Conservation (phyloP, 2,329 filamentous ascomycete genomes). For the Chaetomiaceae sp. region DNA sequence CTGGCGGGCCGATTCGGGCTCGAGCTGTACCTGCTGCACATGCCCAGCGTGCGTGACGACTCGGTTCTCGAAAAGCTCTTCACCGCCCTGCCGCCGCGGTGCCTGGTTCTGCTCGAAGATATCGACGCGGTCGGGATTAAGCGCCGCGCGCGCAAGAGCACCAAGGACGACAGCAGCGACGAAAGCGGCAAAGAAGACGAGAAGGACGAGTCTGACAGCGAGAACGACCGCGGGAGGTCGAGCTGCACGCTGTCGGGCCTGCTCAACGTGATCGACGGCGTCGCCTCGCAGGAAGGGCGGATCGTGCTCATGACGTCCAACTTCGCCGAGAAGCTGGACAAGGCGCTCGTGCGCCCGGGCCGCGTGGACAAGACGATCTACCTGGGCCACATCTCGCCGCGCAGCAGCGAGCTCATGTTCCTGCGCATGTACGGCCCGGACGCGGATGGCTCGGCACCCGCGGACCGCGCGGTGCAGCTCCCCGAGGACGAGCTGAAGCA, state of each 20-base stretch:
- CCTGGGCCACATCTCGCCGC: slow-evolving; percentile 45
- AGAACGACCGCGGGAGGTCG: slow-evolving; percentile 14
- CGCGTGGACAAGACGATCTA: slow-evolving; percentile 59
- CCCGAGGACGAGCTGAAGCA: slow-evolving; percentile 29
- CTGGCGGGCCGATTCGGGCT: slow-evolving; percentile 65
- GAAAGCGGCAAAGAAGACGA: slow-evolving; percentile 20
- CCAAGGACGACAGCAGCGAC: slow-evolving; percentile 3
- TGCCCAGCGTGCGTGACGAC: slow-evolving; percentile 40
- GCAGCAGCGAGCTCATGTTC: slow-evolving; percentile 41
- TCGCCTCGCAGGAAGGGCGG: slow-evolving; percentile 61
- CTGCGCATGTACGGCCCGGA: slow-evolving; percentile 40
- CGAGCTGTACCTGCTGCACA: slow-evolving; percentile 66
- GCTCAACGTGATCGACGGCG: slow-evolving; percentile 65
- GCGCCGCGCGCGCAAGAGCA: slow-evolving; percentile 17
- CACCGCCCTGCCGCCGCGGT: slow-evolving; percentile 28
- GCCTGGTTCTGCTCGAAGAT: slow-evolving; percentile 50
- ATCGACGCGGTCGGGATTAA: slow-evolving; percentile 48
- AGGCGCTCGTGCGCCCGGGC: slow-evolving; percentile 58
- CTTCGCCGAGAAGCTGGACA: slow-evolving; percentile 56
- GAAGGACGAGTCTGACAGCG: slow-evolving; percentile 4
- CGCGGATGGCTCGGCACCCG: slow-evolving; percentile 12
- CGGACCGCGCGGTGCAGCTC: slow-evolving; percentile 5
- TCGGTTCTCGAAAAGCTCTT: slow-evolving; percentile 30
- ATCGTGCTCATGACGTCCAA: slow-evolving; percentile 73
- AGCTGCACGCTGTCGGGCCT: slow-evolving; percentile 55